Evolutionary conservation across 2,329 filamentous ascomycete species (phyloP).

Genomic region (Aureobasidium lini): DNA sequence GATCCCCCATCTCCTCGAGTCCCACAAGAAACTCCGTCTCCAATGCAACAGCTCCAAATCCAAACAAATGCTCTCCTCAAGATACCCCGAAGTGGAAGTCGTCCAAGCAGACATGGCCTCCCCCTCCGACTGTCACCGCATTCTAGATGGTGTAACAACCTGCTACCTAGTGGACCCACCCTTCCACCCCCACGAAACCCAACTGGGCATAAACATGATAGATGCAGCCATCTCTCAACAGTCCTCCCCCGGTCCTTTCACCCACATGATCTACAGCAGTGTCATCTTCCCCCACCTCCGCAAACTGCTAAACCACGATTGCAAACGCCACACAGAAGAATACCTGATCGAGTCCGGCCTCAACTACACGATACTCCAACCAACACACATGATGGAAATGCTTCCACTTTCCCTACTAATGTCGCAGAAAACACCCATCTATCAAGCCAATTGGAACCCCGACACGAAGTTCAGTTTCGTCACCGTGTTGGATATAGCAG

Average conservation of each 20-base stretch:
- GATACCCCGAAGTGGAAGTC: constrained; percentile 29
- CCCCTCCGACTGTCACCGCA: constrained; percentile 19
- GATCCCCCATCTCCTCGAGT: constrained; percentile 28
- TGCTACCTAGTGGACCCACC: constrained; percentile 30
- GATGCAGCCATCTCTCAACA: constrained; percentile 26
- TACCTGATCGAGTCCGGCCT: constrained; percentile 29
- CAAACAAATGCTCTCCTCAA: constrained; percentile 20
- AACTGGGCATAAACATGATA: constrained; percentile 31
- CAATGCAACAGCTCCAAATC: constrained; percentile 26
- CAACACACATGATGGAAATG: constrained; percentile 29
- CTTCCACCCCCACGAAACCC: constrained; percentile 28
- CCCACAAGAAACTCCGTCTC: constrained; percentile 29
- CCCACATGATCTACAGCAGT: constrained; percentile 30
- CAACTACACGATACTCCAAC: constrained; percentile 31
- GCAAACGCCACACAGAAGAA: constrained; percentile 31
- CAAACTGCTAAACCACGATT: constrained; percentile 32
- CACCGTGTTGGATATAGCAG: constrained; percentile 23
- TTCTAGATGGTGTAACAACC: constrained; percentile 25
- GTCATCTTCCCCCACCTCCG: constrained; percentile 28
- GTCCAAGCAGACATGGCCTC: constrained; percentile 25
- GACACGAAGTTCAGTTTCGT: constrained; percentile 22
- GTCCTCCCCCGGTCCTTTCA: constrained; percentile 18
- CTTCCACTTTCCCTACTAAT: constrained; percentile 20
- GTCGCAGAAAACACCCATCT: constrained; percentile 20
- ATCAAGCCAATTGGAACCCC: constrained; percentile 20